Evolutionary conservation across 768 basidiomycete species (phyloP), one percentile per base, ranked within the genome.

Genomic region (Candolleomyces eurysporus): DNA sequence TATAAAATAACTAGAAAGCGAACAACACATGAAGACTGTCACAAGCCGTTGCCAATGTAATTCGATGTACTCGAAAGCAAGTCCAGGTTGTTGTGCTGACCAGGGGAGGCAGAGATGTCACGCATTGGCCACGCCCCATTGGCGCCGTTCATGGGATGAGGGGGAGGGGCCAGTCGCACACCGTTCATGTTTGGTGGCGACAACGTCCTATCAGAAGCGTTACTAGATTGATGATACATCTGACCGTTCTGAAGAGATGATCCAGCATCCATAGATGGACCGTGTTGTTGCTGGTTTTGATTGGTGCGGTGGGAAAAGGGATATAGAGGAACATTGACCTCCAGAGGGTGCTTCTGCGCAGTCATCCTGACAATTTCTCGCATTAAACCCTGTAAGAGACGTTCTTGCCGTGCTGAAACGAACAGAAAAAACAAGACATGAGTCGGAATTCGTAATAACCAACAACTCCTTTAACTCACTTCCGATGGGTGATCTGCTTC

Each of bases 331-430:
- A 93, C 82, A 36, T 89, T 89, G 60, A 92, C 88, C 70, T 91
- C 86, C 39, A 93, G 79, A 17, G 92, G 91, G 65, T 86, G 84
- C 68, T 89, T 87, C 72, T 93, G 91, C 13, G 82, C 86, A 17
- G 92, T 94, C 80, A 92, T 84, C 59, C 87, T 82, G 39, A 94
- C 86, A 62, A 94, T 93, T 68, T 93, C 92, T 50, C 84, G 78
- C 92, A 94, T 93, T 42, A 93, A 78, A 4, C 88, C 90, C 67
- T 92, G 92, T 16, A 94, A 77, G 21, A 94, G 76, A 64, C 84
- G 84, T 71, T 94, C 92, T 75, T 94, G 92, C 26, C 92, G 91
- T 36, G 85, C 92, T 94, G 46, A 8, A 22, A 43, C 36, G 40
- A 50, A n/a, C n/a, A n/a, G n/a, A 49, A 57, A 48, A n/a, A 54